These are phyloP conservation scores for Nemania diffusa DNA, from an alignment of 2,329 filamentous ascomycete genomes.

Conservation along the genomic window DNA sequence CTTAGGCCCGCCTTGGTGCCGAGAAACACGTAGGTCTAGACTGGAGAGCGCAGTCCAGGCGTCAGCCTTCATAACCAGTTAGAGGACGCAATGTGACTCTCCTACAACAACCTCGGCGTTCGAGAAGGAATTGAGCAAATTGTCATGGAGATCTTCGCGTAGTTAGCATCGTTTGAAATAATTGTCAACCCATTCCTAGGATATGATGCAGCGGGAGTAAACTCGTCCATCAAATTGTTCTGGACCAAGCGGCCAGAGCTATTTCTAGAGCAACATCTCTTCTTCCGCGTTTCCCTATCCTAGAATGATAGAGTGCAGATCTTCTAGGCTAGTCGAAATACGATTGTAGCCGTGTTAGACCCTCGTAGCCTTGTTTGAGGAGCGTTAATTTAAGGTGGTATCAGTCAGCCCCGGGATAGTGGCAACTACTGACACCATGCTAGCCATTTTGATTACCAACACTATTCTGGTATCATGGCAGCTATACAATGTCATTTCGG, in stretches of 20 bases:
- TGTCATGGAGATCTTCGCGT: constrained; percentile 1
- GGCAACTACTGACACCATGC: not conserved
- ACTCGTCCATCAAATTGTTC: constrained; percentile 35
- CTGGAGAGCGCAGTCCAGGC: constrained; percentile 44
- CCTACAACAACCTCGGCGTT: constrained; percentile 13
- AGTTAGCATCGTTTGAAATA: constrained; percentile 2
- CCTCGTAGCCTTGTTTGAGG: constrained; percentile 13
- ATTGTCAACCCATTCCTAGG: constrained; percentile 13
- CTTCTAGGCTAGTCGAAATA: constrained; percentile 36
- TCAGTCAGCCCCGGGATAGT: constrained; percentile 4
- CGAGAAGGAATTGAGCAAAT: constrained; percentile 17
- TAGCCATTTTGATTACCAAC: not conserved
- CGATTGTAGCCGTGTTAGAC: constrained; percentile 5
- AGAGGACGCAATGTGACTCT: constrained; percentile 28
- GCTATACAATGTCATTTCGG: not conserved
- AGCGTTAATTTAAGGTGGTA: not conserved
- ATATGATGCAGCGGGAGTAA: constrained; percentile 19
- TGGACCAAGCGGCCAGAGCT: constrained; percentile 32
- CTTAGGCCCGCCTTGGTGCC: constrained; percentile 22
- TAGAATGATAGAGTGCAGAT: constrained; percentile 27
- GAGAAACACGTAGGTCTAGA: constrained; percentile 39
- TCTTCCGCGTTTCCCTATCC: constrained; percentile 23
- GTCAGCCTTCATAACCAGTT: constrained; percentile 40
- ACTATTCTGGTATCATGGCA: not conserved
- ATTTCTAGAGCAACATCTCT: constrained; percentile 35